phyloP scores from a whole-genome alignment of 2,329 filamentous ascomycete genomes.

The Pseudocercospora crystallina region DNA sequence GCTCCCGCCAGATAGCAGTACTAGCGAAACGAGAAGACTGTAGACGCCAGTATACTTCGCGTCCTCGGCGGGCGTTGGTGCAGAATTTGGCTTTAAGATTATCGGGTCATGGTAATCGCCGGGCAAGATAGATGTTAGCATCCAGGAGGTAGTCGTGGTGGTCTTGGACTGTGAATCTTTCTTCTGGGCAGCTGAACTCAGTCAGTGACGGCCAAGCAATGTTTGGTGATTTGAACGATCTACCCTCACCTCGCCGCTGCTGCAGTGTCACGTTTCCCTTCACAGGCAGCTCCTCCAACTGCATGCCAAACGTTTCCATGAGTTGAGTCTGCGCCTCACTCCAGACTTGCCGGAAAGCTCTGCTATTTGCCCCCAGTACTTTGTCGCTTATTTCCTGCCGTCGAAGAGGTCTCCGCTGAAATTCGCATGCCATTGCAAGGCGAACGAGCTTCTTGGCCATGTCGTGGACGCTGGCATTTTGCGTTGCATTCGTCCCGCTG shows the following conservation, averaged over 20 bases:
- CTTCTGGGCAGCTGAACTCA: slow-evolving; percentile 52
- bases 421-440: slow-evolving; percentile 61
- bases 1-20: slow-evolving; percentile 68
- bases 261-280: slow-evolving; percentile 78
- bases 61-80: slow-evolving; percentile 66
- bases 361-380: slow-evolving; percentile 69
- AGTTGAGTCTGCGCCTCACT: slow-evolving; percentile 72
- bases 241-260: slow-evolving; percentile 66
- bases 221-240: too few species aligned
- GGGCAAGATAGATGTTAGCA: slow-evolving; percentile 73
- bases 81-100: slow-evolving; percentile 68
- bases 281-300: slow-evolving; percentile 77
- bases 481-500: slow-evolving; percentile 17
- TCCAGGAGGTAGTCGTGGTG: slow-evolving; percentile 56
- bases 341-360: slow-evolving; percentile 76
- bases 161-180: slow-evolving; percentile 50
- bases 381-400: slow-evolving; percentile 59
- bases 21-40: slow-evolving; percentile 74
- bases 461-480: slow-evolving; percentile 36
- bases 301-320: slow-evolving; percentile 79
- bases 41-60: slow-evolving; percentile 80
- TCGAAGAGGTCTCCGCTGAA: slow-evolving; percentile 58
- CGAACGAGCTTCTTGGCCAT: slow-evolving; percentile 64
- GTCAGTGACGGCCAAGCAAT: neutral
- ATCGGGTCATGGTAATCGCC: slow-evolving; percentile 60